Conservation (phyloP, 768 basidiomycete genomes). For the Tricholoma flavovirens region DNA sequence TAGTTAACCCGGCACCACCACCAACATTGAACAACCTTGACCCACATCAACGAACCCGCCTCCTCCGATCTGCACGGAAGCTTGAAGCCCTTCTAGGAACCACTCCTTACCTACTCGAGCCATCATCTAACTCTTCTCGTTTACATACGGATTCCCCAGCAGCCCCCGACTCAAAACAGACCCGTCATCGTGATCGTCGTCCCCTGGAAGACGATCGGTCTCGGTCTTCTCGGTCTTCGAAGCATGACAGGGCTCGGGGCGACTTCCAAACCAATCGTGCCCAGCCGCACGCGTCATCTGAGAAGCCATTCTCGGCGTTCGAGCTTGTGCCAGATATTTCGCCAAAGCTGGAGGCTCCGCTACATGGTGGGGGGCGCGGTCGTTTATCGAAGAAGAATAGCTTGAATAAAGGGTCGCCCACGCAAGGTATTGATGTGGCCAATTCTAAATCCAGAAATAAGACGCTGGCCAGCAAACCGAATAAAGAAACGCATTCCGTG, state of each 20-base stretch:
- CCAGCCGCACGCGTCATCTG: conserved; percentile 5
- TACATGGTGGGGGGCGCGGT: not conserved
- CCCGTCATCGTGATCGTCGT: conserved; percentile 15
- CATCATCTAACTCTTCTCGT: not conserved
- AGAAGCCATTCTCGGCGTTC: not conserved
- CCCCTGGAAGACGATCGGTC: conserved; percentile 15
- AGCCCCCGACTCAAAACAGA: conserved; percentile 1
- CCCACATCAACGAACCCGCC: conserved; percentile 39
- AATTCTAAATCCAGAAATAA: not conserved
- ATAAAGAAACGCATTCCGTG: not conserved
- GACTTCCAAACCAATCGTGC: not conserved
- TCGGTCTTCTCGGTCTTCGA: conserved; percentile 13
- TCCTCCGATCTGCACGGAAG: conserved; percentile 56
- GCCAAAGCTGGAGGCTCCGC: not conserved
- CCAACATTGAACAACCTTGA: conserved; percentile 47
- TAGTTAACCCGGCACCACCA: conserved; percentile 23
- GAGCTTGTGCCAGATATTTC: not conserved
- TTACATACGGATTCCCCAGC: not conserved
- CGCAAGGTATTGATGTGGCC: not conserved
- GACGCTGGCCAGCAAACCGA: not conserved
- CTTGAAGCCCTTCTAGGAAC: conserved; percentile 49
- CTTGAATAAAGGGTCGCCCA: not conserved
- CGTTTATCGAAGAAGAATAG: not conserved
- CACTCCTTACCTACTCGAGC: conserved; percentile 31
- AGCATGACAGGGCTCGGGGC: conserved; percentile 1